Evolutionary conservation across 257 asterid species (phyloP).

Genomic region (Gynochthodes officinalis): DNA sequence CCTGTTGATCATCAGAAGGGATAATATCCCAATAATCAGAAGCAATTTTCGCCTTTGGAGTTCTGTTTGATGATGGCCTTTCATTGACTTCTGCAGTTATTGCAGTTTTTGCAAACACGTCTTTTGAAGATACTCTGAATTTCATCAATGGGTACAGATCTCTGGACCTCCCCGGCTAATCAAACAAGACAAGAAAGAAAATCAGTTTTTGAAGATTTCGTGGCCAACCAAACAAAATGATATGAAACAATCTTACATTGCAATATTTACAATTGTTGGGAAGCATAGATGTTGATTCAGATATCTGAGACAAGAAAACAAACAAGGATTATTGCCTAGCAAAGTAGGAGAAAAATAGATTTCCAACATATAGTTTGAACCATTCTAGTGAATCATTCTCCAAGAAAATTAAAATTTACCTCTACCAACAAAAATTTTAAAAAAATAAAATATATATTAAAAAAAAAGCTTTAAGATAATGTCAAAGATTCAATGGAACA

Average conservation of each 20-base stretch:
- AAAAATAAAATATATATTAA: too few relatives aligned
- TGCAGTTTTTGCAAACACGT: slow-evolving; percentile 63
- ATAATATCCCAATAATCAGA: slow-evolving; percentile 86
- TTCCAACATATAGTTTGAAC: not conserved
- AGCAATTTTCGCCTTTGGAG: slow-evolving; percentile 35
- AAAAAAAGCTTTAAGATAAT: too few relatives aligned
- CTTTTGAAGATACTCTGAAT: slow-evolving; percentile 72
- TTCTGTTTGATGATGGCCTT: slow-evolving; percentile 18
- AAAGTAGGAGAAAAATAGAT: slow-evolving; percentile 18
- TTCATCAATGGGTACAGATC: slow-evolving; percentile 65
- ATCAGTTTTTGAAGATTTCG: slow-evolving; percentile 19
- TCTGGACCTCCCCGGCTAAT: slow-evolving; percentile 58
- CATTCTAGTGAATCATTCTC: not conserved
- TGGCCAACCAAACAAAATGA: slow-evolving; percentile 13
- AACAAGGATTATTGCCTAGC: slow-evolving; percentile 22
- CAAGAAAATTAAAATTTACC: not conserved
- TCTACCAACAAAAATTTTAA: not conserved
- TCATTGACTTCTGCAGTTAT: slow-evolving; percentile 67
- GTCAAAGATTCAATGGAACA: not conserved
- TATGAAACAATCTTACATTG: slow-evolving; percentile 51
- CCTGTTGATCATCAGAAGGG: slow-evolving; percentile 56
- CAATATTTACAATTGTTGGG: slow-evolving; percentile 68
- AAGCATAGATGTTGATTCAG: slow-evolving; percentile 30
- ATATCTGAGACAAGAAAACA: slow-evolving; percentile 47
- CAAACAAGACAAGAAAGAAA: slow-evolving; percentile 20